Conservation (phyloP, 2,329 filamentous ascomycete species). For the Fusarium nisikadoi region DNA sequence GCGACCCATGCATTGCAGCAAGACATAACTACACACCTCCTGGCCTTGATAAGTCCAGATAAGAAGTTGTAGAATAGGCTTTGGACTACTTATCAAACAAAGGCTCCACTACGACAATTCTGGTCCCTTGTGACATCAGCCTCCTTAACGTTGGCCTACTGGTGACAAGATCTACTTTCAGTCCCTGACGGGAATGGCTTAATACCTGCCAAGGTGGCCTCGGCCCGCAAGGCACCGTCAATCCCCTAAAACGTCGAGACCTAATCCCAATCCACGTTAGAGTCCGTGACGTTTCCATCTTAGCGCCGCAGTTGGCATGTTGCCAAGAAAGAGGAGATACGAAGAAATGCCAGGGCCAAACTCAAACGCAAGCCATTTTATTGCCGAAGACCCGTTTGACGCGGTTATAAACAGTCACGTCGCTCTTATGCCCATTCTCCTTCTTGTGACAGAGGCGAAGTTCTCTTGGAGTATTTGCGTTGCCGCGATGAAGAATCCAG, state of each 20-base stretch:
- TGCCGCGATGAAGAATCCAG: neutral
- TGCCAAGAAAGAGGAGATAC: neutral
- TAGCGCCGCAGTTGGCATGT: slow-evolving; percentile 17
- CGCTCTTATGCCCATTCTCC: neutral
- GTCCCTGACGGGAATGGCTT: neutral
- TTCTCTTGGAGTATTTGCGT: neutral
- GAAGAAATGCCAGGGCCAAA: neutral
- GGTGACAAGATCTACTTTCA: rapidly evolving
- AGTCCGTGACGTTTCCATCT: neutral
- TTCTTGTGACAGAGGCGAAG: neutral
- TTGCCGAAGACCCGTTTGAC: neutral
- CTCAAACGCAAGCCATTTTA: neutral
- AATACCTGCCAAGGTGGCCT: neutral
- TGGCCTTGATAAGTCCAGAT: neutral
- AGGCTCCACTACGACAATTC: rapidly evolving
- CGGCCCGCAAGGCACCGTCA: neutral
- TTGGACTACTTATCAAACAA: rapidly evolving
- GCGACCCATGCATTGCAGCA: rapidly evolving
- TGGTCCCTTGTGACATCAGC: neutral
- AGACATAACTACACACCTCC: neutral
- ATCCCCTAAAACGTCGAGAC: neutral
- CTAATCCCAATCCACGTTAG: rapidly evolving
- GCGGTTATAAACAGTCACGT: neutral
- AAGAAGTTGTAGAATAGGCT: too few species aligned
- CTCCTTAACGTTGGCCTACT: rapidly evolving